Evolutionary conservation across 345 rosid genomes (phyloP), one percentile per base, ranked within the genome.

Genomic region (Eutrema japonicum): DNA sequence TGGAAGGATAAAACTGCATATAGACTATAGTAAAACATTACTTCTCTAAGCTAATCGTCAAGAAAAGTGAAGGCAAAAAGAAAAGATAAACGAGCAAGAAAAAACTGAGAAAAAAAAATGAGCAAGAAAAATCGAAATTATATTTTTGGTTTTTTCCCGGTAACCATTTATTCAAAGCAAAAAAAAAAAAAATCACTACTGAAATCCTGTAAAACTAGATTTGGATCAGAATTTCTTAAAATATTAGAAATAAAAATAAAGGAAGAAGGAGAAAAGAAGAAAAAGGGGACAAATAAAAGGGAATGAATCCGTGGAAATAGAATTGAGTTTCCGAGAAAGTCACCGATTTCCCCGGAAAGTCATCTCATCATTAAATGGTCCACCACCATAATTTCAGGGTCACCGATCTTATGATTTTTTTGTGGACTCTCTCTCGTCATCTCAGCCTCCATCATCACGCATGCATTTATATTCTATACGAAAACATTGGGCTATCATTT

Each of bases 301-400:
- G 67, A 70, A 70, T 30, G 53, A 63, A 38, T 38, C 45, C 12
- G 46, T 10, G 41, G 53, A 64, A 74, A 70, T 32, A 54, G 75
- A 53, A 42, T 29, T 69, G 75, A 83, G 75, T 80, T 82, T 80
- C 78, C 72, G 10, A 81, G 91, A 85, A 86, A 76, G 83, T 77
- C 77, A 81, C 61, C 55, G 29, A 69, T 67, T 83, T 76, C 48
- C 67, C 80, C 47, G 73, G 84, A 79, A 87, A 87, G 80, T 81
- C 78, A 55, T 69, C 79, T 78, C 84, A 76, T 83, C 79, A 87
- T 83, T 85, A 72, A 76, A 68, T 77, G 87, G 92, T 81, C 82
- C 90, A 70, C 73, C 72, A 82, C 75, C 81, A 68, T 74, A 79
- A 82, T 87, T 85, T 81, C 82, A 68, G 84, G 84, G 83, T 64